A percentile compares a stretch with the other conserved stretches of the same genome.
These are phyloP conservation scores for Rubroshorea leprosula DNA, from an alignment of 345 rosid genomes.

Conservation along the genomic window DNA sequence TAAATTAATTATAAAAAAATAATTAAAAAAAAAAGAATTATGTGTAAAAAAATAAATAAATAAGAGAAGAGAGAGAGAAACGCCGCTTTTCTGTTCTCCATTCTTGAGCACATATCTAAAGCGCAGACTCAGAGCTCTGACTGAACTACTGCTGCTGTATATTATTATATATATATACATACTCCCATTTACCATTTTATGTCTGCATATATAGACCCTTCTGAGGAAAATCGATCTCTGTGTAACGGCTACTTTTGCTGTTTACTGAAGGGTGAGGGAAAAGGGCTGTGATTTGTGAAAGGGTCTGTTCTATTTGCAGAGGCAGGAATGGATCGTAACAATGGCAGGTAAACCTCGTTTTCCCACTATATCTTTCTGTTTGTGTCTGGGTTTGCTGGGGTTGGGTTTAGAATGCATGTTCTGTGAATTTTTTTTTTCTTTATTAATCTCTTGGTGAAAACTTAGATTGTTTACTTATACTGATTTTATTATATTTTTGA, in stretches of 20 bases:
- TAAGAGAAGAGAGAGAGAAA: no score
- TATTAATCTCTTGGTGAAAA: neutral
- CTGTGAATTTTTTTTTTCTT: neutral
- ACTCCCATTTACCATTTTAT: no score
- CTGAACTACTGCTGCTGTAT: no score
- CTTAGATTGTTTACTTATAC: no score
- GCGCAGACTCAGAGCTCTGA: no score
- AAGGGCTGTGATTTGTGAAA: neutral
- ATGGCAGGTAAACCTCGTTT: conserved; percentile 3
- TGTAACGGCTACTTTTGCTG: conserved; percentile 12
- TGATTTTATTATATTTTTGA: neutral
- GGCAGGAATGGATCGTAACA: conserved; percentile 10
- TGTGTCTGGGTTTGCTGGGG: neutral
- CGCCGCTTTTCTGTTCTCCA: no score
- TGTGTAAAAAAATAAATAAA: no score
- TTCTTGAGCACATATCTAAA: no score
- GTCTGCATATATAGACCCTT: neutral
- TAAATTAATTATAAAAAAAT: no score
- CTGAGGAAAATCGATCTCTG: conserved; percentile 8
- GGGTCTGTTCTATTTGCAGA: neutral
- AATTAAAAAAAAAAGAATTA: no score
- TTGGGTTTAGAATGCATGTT: conserved; percentile 4
- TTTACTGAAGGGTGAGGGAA: neutral
- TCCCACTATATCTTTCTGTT: neutral
- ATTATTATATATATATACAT: no score